These are phyloP conservation scores for Arthrinium phaeospermum DNA, from an alignment of 2,329 filamentous ascomycete species.

Conservation along the genomic window DNA sequence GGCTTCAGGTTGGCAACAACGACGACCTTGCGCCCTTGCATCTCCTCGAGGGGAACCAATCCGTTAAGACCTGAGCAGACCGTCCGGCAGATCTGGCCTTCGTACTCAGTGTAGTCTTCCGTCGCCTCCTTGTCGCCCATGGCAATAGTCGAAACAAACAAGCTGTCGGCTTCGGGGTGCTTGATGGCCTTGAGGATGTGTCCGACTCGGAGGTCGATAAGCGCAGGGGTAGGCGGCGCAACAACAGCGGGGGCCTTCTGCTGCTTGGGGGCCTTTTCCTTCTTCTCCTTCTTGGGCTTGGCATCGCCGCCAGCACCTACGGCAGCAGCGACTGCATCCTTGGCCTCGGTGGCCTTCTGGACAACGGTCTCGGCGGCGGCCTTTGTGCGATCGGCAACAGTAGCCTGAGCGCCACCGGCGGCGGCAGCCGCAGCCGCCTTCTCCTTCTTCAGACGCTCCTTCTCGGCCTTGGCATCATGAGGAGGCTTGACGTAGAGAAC, in stretches of 20 bases:
- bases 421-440: constrained; percentile 69
- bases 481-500: constrained; percentile 88
- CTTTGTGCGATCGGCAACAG: constrained; percentile 66
- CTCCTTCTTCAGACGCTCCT: constrained; percentile 96
- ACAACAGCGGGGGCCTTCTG: constrained; percentile 70
- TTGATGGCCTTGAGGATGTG: constrained; percentile 96
- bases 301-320: constrained; percentile 42
- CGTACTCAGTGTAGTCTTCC: constrained; percentile 89
- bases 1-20: constrained; percentile 98
- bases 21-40: constrained; percentile 95
- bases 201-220: constrained; percentile 95
- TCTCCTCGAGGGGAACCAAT: constrained; percentile 88
- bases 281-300: constrained; percentile 82
- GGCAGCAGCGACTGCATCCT: constrained; percentile 33
- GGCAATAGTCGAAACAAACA: constrained; percentile 94
- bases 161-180: constrained; percentile 94
- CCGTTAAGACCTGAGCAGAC: constrained; percentile 98
- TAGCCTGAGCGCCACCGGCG: constrained; percentile 51
- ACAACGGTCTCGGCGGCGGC: constrained; percentile 62
- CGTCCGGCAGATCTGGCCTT: constrained; percentile 89
- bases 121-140: constrained; percentile 86
- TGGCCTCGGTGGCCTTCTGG: constrained; percentile 37
- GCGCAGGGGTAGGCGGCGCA: constrained; percentile 78
- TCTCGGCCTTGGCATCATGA: constrained; percentile 91
- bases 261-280: constrained; percentile 82